phyloP scores from a whole-genome alignment of 1,284 basidiomycete genomes.

The Sporisorium scitamineum region DNA sequence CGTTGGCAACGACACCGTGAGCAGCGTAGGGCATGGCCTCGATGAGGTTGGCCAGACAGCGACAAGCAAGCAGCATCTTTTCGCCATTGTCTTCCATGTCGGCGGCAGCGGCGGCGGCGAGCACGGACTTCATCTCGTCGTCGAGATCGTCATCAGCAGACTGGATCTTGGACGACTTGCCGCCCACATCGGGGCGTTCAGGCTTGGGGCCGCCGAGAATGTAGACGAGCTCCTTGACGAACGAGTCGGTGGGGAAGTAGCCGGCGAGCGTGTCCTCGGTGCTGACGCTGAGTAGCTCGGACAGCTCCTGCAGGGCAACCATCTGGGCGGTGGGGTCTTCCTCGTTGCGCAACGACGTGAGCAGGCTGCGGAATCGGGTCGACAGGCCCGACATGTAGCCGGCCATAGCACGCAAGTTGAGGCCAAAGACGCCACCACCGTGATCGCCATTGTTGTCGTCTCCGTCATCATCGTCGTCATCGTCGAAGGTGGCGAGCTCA shows the following conservation, averaged over 20 bases:
- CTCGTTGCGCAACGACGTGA: constrained; percentile 54
- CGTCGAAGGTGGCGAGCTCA: constrained; percentile 31
- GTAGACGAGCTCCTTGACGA: constrained; percentile 90
- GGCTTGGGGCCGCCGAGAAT: constrained; percentile 82
- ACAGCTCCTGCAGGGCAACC: constrained; percentile 87
- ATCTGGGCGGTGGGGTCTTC: constrained; percentile 79
- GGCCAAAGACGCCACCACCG: constrained; percentile 53
- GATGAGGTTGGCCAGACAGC: constrained; percentile 68
- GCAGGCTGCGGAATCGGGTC: constrained; percentile 55
- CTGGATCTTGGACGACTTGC: constrained; percentile 20
- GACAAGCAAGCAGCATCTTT: constrained; percentile 65
- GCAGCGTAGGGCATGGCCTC: constrained; percentile 68
- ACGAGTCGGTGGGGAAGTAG: constrained; percentile 91
- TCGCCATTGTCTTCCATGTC: constrained; percentile 61
- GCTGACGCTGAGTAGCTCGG: constrained; percentile 92
- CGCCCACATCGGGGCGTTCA: constrained; percentile 31
- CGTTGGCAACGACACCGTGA: constrained; percentile 58
- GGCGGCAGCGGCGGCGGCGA: constrained; percentile 52
- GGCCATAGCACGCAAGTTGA: constrained; percentile 62
- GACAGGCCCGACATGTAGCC: constrained; percentile 63
- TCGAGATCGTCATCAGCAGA: constrained; percentile 37
- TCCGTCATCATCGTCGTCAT: constrained; percentile 50
- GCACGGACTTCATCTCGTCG: constrained; percentile 51
- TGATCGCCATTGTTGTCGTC: constrained; percentile 35
- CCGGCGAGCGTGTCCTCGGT: constrained; percentile 96